Base-by-base conservation (phyloP, 1,139 yeast genomes). In the Kurtzmaniella quercitrusa region DNA sequence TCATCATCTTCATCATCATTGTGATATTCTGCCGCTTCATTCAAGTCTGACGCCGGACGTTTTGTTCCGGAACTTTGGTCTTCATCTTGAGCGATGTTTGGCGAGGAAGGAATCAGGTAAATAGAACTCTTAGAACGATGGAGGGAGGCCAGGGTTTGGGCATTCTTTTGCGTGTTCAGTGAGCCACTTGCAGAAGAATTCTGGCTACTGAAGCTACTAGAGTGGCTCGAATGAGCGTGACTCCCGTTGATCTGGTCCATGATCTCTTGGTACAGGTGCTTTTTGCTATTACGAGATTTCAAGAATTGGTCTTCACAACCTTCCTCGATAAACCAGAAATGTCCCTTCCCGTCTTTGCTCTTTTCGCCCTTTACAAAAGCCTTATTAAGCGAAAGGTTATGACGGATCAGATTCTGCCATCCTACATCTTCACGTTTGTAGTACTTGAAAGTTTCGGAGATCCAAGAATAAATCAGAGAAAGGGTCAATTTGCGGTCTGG, bases 281-380 rank as follows among this genome's bases (percentile, higher is more conserved):
- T 75, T 54, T 73, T 76, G 37, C 68, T 70, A 43, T 70, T 63
- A 55, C 82, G 77, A 6, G 79, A 80, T 58, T 82, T 86, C 56
- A 87, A 73, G 57, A 93, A 93, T 61, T 85, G 89, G 51, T 80
- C 80, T 62, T 91, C 97, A 57, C 75, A 80, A 3, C 95, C 96
- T 18, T 79, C 72, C 49, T 85, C 90, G 44, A 93, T 88, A 54
- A 87, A 82, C 98, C 98, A 94, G 63, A 85, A 93, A 66, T 91
- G 96, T 29, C 98, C 98, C 66, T 93, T 93, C 6, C 98, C 98
- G 62, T 88, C 95, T 54, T 87, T 85, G 14, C 96, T 91, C 59
- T 93, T 85, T 52, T 88, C 96, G 34, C 95, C 89, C 65, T 93
- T 93, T 45, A 85, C 77, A 55, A 89, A 89, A 1, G 96, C 95